Percentiles rank a stretch among this genome's conserved stretches.
Conservation (phyloP, 306 rosid genomes). For the Quercus mongolica region DNA sequence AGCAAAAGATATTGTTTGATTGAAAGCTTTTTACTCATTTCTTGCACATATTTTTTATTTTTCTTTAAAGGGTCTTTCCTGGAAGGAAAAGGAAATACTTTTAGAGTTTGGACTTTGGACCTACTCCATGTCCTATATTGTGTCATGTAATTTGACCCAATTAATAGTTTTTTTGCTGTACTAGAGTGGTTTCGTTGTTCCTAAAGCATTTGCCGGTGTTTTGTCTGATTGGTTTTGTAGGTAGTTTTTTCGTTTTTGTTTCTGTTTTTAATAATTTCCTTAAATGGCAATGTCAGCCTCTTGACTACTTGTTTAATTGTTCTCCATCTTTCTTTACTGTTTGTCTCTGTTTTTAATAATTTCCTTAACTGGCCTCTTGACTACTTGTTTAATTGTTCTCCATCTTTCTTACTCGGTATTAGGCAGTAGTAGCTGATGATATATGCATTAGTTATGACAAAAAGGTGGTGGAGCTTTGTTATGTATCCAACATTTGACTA, state of each 20-base stretch:
- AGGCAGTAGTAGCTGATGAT: neutral
- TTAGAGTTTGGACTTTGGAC: neutral
- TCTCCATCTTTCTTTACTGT: neutral
- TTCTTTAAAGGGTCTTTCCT: neutral
- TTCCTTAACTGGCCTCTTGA: conserved; percentile 11
- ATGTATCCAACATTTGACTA: neutral
- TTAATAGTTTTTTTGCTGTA: neutral
- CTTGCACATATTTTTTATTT: neutral
- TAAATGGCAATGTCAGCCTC: conserved; percentile 21
- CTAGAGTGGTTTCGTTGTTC: neutral
- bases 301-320: conserved; percentile 17
- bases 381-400: conserved; percentile 16
- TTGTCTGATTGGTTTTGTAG: neutral
- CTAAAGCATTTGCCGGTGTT: neutral
- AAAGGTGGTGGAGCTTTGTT: neutral
- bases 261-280: neutral
- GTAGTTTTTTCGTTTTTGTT: neutral
- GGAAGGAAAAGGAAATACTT: neutral
- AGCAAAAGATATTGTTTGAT: neutral
- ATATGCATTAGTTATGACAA: neutral
- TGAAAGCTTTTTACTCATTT: neutral
- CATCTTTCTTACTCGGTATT: neutral
- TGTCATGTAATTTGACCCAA: neutral
- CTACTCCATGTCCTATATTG: neutral
- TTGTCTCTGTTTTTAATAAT: no score